phyloP scores from a whole-genome alignment of 139 green algal species.

The Edaphochlamys debaryana region DNA sequence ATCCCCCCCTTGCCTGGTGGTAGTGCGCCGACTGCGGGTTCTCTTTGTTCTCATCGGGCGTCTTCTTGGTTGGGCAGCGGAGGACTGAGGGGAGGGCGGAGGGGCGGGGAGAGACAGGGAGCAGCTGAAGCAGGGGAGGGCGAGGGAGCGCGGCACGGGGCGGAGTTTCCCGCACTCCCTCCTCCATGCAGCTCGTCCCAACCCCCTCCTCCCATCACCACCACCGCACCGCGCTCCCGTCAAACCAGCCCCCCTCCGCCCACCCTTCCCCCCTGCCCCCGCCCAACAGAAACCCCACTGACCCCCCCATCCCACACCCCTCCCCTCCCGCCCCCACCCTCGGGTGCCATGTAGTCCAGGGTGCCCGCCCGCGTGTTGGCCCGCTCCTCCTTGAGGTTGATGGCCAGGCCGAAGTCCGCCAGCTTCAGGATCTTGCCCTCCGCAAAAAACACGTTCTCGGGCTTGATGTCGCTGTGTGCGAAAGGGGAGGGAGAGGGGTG shows the following conservation, averaged over 20 bases:
- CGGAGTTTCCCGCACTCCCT: too few relatives aligned
- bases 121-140: too few relatives aligned
- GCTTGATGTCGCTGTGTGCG: constrained; percentile 73
- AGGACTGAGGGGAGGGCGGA: constrained; percentile 39
- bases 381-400: constrained; percentile 55
- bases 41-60: constrained; percentile 70
- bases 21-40: constrained; percentile 50
- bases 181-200: too few relatives aligned
- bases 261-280: too few relatives aligned
- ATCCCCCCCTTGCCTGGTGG: background rate
- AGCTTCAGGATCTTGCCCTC: constrained; percentile 59
- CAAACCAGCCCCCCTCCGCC: too few relatives aligned
- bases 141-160: too few relatives aligned
- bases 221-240: too few relatives aligned
- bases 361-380: constrained; percentile 65
- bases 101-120: too few relatives aligned
- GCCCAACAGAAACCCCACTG: background rate
- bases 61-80: constrained; percentile 72
- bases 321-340: background rate
- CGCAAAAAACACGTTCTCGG: constrained; percentile 66
- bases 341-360: constrained; percentile 54
- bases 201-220: too few relatives aligned
- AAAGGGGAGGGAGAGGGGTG: background rate
- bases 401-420: constrained; percentile 70
- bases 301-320: background rate